These are phyloP conservation scores for Auricularia sp. DNA, from an alignment of 768 basidiomycete species.

Conservation along the genomic window DNA sequence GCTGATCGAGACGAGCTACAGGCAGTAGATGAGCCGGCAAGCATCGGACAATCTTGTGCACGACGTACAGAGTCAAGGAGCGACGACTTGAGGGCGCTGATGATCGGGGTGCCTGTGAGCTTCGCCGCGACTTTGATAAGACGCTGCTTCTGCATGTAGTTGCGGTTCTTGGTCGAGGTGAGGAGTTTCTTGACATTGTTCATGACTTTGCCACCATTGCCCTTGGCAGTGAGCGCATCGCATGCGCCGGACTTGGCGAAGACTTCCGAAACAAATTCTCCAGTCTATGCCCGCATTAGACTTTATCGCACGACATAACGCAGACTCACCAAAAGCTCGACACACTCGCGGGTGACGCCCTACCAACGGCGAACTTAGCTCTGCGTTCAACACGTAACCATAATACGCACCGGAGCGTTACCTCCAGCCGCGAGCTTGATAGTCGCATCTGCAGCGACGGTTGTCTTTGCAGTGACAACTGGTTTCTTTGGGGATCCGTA, in stretches of 20 bases:
- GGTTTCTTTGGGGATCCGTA: neutral
- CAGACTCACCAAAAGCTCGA: neutral
- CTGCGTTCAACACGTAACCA: no score
- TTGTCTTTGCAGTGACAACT: neutral
- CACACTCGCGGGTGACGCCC: neutral
- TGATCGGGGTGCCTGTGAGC: neutral
- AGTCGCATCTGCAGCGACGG: neutral
- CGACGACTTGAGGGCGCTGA: neutral
- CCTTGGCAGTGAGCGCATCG: constrained; percentile 4
- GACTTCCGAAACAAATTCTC: neutral
- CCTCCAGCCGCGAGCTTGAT: neutral
- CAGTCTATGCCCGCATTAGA: neutral
- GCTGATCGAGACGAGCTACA: neutral
- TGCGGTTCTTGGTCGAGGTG: neutral
- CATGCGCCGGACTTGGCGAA: neutral
- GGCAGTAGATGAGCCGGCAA: neutral
- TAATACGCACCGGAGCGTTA: no score
- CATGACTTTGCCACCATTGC: constrained; percentile 1
- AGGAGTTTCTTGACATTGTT: neutral
- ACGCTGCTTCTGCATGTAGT: neutral
- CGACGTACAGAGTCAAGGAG: neutral
- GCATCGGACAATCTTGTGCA: neutral
- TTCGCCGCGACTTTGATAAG: neutral
- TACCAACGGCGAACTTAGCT: no score
- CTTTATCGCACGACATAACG: no score